phyloP scores from a whole-genome alignment of 2,329 filamentous ascomycete species.

The Trichoderma koningiopsis region DNA sequence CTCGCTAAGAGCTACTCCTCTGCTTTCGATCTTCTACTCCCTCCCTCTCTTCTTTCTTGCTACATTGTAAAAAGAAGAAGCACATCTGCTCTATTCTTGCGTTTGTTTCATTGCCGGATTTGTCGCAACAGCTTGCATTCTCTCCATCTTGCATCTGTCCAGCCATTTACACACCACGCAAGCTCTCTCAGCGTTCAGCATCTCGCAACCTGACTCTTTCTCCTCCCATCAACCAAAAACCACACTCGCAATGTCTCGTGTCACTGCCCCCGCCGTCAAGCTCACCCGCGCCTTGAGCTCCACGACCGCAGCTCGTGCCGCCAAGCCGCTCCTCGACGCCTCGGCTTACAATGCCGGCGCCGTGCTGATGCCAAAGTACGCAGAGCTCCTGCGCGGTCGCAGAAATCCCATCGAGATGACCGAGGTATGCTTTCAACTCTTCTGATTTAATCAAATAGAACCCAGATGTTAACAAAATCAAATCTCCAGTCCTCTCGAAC shows the following conservation, averaged over 20 bases:
- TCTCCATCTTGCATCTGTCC: background rate
- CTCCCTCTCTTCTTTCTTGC: background rate
- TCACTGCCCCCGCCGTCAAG: conserved; percentile 53
- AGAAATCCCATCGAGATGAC: conserved; percentile 38
- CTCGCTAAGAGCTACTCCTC: background rate
- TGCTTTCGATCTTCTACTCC: background rate
- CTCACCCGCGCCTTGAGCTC: conserved; percentile 51
- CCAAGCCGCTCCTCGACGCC: conserved; percentile 40
- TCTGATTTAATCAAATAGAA: background rate
- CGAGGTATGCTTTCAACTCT: conserved; percentile 42
- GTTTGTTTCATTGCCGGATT: too few species aligned
- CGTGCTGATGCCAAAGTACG: conserved; percentile 51
- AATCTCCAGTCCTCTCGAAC: conserved; percentile 39
- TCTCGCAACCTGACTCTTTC: background rate
- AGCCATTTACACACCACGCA: background rate
- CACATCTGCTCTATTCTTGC: too few species aligned
- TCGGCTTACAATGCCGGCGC: conserved; percentile 43
- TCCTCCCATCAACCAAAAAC: conserved; percentile 3
- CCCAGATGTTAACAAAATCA: background rate
- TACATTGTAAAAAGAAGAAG: background rate
- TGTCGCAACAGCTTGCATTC: background rate
- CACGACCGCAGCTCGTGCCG: conserved; percentile 42
- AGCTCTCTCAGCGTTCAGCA: background rate
- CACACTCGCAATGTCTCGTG: conserved; percentile 47
- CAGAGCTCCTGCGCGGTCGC: conserved; percentile 46